Evolutionary conservation across 352 stramenopile genomes (phyloP).

Genomic region (Elongisporangium prolatum): DNA sequence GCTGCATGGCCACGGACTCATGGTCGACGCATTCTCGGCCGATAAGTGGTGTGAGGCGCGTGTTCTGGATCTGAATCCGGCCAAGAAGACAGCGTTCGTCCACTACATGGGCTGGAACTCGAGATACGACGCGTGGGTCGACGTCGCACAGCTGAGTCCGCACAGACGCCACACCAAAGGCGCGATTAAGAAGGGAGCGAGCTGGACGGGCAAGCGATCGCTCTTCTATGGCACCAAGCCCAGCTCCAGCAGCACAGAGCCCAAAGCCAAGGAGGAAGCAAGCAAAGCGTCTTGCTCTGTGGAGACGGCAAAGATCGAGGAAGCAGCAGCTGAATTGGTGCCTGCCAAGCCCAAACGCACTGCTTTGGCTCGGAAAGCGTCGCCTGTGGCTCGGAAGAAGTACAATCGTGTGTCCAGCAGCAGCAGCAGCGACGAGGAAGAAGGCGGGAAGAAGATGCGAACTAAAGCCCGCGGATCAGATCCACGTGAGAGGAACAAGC

Average conservation of each 20-base stretch:
- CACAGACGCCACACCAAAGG: constrained; percentile 45
- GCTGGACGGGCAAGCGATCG: constrained; percentile 51
- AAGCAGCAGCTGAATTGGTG: not conserved
- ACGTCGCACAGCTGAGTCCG: constrained; percentile 30
- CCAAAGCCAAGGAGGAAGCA: constrained; percentile 7
- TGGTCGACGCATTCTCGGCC: constrained; percentile 57
- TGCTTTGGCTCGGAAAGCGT: not conserved
- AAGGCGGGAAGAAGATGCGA: not conserved
- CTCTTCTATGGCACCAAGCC: constrained; percentile 24
- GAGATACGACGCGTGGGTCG: constrained; percentile 62
- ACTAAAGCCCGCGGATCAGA: constrained; percentile 1
- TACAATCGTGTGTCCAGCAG: not conserved
- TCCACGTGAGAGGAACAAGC: constrained; percentile 10
- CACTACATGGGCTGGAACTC: constrained; percentile 81
- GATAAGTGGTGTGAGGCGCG: constrained; percentile 63
- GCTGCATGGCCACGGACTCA: constrained; percentile 32
- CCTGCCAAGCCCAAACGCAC: not conserved
- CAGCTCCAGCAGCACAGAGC: constrained; percentile 10
- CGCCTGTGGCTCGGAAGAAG: not conserved
- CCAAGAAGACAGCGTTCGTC: constrained; percentile 35
- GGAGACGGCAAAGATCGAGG: not conserved
- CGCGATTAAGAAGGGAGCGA: constrained; percentile 20
- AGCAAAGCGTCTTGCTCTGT: constrained; percentile 1
- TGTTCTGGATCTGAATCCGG: constrained; percentile 39
- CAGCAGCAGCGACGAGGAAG: constrained; percentile 9